A percentile compares a stretch with the other conserved stretches of the same genome.
Evolutionary conservation across 345 rosid species (phyloP).

Genomic region (Eucalyptus albens): DNA sequence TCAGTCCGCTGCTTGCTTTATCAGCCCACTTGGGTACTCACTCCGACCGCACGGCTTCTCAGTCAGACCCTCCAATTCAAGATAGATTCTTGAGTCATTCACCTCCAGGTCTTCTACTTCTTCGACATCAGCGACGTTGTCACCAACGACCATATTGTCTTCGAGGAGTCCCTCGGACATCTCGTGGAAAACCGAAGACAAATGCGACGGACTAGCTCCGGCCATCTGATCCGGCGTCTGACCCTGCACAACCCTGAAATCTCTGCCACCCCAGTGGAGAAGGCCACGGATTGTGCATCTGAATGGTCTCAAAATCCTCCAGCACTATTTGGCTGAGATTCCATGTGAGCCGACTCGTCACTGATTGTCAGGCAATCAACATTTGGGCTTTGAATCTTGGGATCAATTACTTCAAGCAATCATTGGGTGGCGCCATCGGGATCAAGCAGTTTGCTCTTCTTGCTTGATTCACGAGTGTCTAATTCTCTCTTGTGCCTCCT

Average conservation of each 20-base stretch:
- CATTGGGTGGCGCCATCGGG: background rate
- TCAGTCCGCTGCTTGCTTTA: no score
- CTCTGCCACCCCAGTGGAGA: background rate
- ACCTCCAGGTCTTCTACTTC: no score
- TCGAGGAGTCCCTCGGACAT: constrained; percentile 7
- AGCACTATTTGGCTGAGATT: background rate
- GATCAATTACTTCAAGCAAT: background rate
- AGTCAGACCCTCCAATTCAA: no score
- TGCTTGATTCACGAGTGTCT: constrained; percentile 5
- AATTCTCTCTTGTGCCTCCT: constrained; percentile 17
- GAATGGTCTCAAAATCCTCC: background rate
- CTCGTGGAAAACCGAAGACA: background rate
- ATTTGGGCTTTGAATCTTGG: background rate
- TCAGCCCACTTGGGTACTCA: no score
- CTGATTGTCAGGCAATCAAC: background rate
- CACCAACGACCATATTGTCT: background rate
- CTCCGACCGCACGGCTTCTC: no score
- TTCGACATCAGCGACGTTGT: no score
- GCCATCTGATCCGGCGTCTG: background rate
- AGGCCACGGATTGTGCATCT: background rate
- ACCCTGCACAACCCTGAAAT: background rate
- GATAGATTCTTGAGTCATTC: no score
- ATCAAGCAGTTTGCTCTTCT: constrained; percentile 18
- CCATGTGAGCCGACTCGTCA: background rate
- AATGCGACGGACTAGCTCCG: background rate